Conservation (phyloP, 208 protist genomes). For the Trypanosoma cruzi region DNA sequence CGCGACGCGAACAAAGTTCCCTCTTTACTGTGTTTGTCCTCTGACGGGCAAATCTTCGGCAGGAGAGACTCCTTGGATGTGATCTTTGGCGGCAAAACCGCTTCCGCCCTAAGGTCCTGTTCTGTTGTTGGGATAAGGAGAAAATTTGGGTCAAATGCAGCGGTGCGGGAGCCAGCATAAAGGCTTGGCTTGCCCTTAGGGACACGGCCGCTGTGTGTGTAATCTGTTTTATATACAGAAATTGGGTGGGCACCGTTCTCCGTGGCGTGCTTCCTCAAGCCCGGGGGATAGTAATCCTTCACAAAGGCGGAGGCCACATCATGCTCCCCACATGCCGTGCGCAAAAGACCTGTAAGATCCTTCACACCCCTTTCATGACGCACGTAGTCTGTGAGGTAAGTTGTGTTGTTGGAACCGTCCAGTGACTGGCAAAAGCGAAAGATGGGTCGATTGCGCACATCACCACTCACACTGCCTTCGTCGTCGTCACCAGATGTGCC, state of each 20-base stretch:
- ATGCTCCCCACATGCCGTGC: slow-evolving; percentile 19
- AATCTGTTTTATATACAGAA: slow-evolving; percentile 70
- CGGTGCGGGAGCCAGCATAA: slow-evolving; percentile 55
- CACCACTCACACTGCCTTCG: slow-evolving; percentile 52
- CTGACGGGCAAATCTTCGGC: slow-evolving; percentile 25
- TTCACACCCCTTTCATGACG: slow-evolving; percentile 30
- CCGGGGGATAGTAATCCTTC: slow-evolving; percentile 36
- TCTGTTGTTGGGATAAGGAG: slow-evolving; percentile 37
- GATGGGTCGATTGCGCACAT: slow-evolving; percentile 74
- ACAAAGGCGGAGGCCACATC: slow-evolving; percentile 37
- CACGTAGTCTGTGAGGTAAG: slow-evolving; percentile 66
- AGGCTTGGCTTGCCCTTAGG: slow-evolving; percentile 27
- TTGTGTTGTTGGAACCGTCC: slow-evolving; percentile 39
- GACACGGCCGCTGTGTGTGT: slow-evolving; percentile 34
- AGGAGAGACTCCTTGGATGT: slow-evolving; percentile 61
- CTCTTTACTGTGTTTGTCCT: slow-evolving; percentile 7
- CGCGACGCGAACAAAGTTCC: slow-evolving; percentile 27
- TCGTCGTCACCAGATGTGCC: slow-evolving; percentile 8
- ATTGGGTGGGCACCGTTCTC: slow-evolving; percentile 49
- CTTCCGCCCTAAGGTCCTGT: slow-evolving; percentile 41
- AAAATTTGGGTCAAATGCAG: slow-evolving; percentile 58
- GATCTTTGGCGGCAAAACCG: slow-evolving; percentile 70
- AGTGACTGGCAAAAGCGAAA: slow-evolving; percentile 40
- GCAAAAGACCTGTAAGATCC: slow-evolving; percentile 23
- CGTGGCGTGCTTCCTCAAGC: slow-evolving; percentile 38